Base-by-base conservation (phyloP, 1,139 yeast species). In the Blastobotrys ciferrii region DNA sequence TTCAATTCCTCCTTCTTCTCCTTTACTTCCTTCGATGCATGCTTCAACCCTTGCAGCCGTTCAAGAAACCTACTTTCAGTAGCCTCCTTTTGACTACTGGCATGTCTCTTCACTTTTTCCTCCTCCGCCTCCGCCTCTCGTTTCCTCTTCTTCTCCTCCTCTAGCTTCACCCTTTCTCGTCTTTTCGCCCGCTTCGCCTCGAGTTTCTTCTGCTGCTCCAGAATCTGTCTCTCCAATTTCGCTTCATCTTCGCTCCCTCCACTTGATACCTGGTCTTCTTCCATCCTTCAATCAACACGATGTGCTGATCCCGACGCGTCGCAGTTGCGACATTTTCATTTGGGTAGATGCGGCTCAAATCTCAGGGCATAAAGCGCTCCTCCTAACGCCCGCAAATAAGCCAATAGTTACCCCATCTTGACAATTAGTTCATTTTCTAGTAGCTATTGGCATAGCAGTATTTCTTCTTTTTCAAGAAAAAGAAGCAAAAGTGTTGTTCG, bases 171-270 rank as follows among this genome's bases (percentile, higher is more conserved):
- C 23, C 20, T 25, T 14, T 39, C 32, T 6, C 28, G 25, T 13
- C 40, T 7, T n/a, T 32, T 30, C 14, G 33, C 43, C 12, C 39
- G 42, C 35, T 46, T 41, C 4, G 31, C 39, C 35, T 32, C 31
- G 19, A 45, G 48, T 20, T 38, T 33, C 25, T 19, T 19, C 25
- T 45, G 32, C 4, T 38, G 25, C 11, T 36, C 44, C 9, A 37
- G 30, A n/a, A 45, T 28, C 35, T 40, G 40, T 9, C 30, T 30
- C 15, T 30, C 11, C 2, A 46, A 17, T 5, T 11, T 15, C 12
- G 13, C 42, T 28, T 46, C 48, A 46, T 46, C 44, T 12, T 46
- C 45, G 17, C 45, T 46, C 3, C 35, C 48, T 6, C 38, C 44
- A 13, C 40, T 36, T 9, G 40, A 36, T 7, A 36, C 40, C 4